Percentiles rank a stretch among this genome's conserved stretches.
phyloP scores from a whole-genome alignment of 2,329 filamentous ascomycete genomes.

The Calonectria multiphialidica region DNA sequence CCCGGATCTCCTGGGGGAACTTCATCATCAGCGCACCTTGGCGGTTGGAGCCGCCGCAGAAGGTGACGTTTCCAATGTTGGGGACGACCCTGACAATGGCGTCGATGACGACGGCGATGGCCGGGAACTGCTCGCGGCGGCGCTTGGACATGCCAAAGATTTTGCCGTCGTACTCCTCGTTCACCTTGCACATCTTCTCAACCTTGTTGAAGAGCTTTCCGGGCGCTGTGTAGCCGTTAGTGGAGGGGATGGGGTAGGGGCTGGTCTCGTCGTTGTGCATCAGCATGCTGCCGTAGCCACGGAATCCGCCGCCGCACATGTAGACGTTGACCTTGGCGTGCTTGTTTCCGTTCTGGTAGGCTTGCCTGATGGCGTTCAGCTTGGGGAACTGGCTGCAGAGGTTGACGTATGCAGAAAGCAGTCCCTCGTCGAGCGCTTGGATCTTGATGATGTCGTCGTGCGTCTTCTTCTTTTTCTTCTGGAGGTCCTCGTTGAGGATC shows the following conservation, averaged over 20 bases:
- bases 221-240: slow-evolving; percentile 81
- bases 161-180: slow-evolving; percentile 63
- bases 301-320: slow-evolving; percentile 89
- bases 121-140: slow-evolving; percentile 84
- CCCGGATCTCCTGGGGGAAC: slow-evolving; percentile 69
- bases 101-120: slow-evolving; percentile 84
- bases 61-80: slow-evolving; percentile 78
- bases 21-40: slow-evolving; percentile 85
- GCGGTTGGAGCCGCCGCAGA: slow-evolving; percentile 89
- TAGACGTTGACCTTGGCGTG: slow-evolving; percentile 75
- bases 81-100: slow-evolving; percentile 79
- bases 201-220: slow-evolving; percentile 70
- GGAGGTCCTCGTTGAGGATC: slow-evolving; percentile 56
- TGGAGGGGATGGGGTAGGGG: slow-evolving; percentile 86
- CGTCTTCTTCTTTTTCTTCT: slow-evolving; percentile 29
- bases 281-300: slow-evolving; percentile 90
- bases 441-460: slow-evolving; percentile 19
- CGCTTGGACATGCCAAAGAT: slow-evolving; percentile 85
- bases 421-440: slow-evolving; percentile 65
- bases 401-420: slow-evolving; percentile 71
- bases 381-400: slow-evolving; percentile 61
- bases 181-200: slow-evolving; percentile 62
- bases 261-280: slow-evolving; percentile 80
- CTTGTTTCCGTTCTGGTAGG: slow-evolving; percentile 46
- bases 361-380: slow-evolving; percentile 57